Conservation (phyloP, 305 asterid genomes). For the Solanum hybrid region DNA sequence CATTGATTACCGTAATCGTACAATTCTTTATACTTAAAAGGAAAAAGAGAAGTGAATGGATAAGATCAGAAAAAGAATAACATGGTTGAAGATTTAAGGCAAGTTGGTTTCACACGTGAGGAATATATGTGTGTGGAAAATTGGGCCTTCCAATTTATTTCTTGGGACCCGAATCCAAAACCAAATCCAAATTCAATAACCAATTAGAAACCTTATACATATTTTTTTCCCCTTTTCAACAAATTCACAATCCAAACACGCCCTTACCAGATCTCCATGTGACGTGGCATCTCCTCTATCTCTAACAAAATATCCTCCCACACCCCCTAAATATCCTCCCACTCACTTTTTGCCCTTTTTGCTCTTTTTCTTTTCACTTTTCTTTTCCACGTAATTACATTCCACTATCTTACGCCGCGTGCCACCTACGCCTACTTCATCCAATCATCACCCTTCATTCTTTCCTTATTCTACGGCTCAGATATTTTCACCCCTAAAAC, state of each 20-base stretch:
- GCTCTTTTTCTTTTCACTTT: conserved; percentile 3
- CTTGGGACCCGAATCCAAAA: background rate
- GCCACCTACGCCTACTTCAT: background rate
- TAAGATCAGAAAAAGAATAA: background rate
- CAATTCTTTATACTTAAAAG: background rate
- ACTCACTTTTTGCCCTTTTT: background rate
- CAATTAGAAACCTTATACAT: conserved; percentile 1
- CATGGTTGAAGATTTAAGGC: background rate
- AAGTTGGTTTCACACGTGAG: background rate
- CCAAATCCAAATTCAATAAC: background rate
- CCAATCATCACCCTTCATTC: conserved; percentile 23
- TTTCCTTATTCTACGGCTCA: background rate
- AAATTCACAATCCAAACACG: background rate
- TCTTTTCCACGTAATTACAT: conserved; percentile 25
- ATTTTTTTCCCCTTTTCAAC: background rate
- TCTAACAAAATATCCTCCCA: conserved; percentile 20
- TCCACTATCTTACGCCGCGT: conserved; percentile 21
- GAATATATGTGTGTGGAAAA: background rate
- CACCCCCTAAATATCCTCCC: background rate
- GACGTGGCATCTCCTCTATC: conserved; percentile 30
- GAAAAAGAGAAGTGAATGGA: background rate
- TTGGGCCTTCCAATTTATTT: background rate
- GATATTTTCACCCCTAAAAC: background rate
- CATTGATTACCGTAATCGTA: background rate
- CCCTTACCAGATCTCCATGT: conserved; percentile 11